These are phyloP conservation scores for Stagonosporopsis cucurbitacearum DNA, from an alignment of 2,329 filamentous ascomycete genomes.

Conservation along the genomic window DNA sequence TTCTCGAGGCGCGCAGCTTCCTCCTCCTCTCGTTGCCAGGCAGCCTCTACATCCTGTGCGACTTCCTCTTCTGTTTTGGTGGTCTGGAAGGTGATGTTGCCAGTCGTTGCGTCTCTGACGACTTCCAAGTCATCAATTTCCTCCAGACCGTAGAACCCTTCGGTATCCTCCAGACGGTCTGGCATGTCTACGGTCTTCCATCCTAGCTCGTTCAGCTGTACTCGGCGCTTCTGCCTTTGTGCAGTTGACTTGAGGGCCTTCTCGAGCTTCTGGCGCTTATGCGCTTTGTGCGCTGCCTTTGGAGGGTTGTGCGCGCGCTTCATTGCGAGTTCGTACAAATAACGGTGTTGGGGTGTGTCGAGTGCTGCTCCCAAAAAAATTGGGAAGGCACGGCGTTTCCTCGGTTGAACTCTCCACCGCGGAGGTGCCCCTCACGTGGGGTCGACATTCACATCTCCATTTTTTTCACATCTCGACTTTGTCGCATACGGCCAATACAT, in stretches of 20 bases:
- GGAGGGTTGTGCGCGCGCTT: slow-evolving; percentile 48
- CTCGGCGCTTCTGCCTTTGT: slow-evolving; percentile 37
- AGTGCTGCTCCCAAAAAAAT: slow-evolving; percentile 24
- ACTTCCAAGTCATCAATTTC: slow-evolving; percentile 92
- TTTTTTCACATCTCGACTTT: not conserved
- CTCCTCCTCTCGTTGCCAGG: slow-evolving; percentile 30
- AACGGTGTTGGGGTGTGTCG: not conserved
- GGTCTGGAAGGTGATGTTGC: slow-evolving; percentile 53
- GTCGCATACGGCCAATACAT: not conserved
- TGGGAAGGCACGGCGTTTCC: slow-evolving; percentile 31
- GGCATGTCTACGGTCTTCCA: slow-evolving; percentile 73
- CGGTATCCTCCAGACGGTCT: slow-evolving; percentile 83
- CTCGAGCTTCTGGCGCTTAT: slow-evolving; percentile 54
- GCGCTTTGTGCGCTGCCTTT: slow-evolving; percentile 49
- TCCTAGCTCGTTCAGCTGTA: slow-evolving; percentile 60
- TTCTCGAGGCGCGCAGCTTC: slow-evolving; percentile 30
- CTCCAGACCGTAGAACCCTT: slow-evolving; percentile 90
- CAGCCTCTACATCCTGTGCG: slow-evolving; percentile 30
- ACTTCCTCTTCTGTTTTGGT: slow-evolving; percentile 38
- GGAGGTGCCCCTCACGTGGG: slow-evolving; percentile 30
- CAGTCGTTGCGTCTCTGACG: slow-evolving; percentile 63
- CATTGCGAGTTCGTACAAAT: slow-evolving; percentile 24
- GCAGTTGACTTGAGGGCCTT: slow-evolving; percentile 22
- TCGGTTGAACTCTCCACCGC: slow-evolving; percentile 29
- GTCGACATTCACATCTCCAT: slow-evolving; percentile 17